Evolutionary conservation across 2,329 filamentous ascomycete species (phyloP).

Genomic region (Alternaria sp.): DNA sequence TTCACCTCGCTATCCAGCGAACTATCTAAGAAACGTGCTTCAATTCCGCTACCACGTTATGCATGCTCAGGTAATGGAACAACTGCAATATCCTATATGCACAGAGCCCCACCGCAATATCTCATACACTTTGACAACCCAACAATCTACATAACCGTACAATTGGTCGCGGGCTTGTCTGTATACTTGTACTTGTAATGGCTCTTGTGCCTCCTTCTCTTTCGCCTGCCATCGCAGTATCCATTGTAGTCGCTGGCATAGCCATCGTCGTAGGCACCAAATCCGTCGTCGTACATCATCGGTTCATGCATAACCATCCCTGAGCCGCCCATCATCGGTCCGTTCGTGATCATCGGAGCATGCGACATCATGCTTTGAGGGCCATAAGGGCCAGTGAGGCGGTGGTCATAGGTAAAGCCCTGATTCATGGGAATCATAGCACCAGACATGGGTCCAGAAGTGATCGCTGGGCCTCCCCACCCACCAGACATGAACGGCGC

Average conservation of each 20-base stretch:
- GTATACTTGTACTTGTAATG: slow-evolving; percentile 29
- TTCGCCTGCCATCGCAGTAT: slow-evolving; percentile 9
- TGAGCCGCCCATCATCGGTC: neutral
- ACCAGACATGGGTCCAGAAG: slow-evolving; percentile 18
- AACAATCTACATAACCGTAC: slow-evolving; percentile 25
- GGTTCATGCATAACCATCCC: slow-evolving; percentile 6
- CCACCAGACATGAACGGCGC: slow-evolving; percentile 19
- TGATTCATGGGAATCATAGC: slow-evolving; percentile 15
- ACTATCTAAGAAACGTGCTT: neutral
- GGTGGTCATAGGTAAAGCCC: slow-evolving; percentile 24
- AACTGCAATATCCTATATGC: neutral
- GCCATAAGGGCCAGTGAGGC: slow-evolving; percentile 27
- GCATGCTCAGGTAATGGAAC: neutral
- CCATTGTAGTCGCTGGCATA: slow-evolving; percentile 14
- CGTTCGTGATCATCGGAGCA: slow-evolving; percentile 6
- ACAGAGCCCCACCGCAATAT: neutral
- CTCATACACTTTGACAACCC: neutral
- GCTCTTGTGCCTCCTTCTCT: slow-evolving; percentile 24
- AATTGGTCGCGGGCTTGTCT: slow-evolving; percentile 26
- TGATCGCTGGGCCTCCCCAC: slow-evolving; percentile 15
- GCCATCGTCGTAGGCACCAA: slow-evolving; percentile 8
- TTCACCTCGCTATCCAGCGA: neutral
- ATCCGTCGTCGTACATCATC: neutral
- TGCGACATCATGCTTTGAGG: slow-evolving; percentile 7
- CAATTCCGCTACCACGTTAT: neutral